phyloP scores from a whole-genome alignment of 2,329 filamentous ascomycete genomes.

The Cladosporium sp. region DNA sequence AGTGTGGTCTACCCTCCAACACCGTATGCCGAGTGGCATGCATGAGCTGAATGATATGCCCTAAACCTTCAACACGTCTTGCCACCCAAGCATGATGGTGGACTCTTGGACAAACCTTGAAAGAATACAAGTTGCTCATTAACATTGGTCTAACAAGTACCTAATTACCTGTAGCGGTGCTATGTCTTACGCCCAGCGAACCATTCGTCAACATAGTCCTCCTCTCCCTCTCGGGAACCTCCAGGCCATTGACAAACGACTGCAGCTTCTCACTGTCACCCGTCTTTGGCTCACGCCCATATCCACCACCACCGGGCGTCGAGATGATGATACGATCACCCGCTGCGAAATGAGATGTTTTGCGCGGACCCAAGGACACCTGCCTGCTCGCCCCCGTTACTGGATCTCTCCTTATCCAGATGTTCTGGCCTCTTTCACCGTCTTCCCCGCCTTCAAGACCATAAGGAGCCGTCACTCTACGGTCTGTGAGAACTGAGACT shows the following conservation, averaged over 20 bases:
- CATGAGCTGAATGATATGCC: too few species aligned
- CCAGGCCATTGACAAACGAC: conserved; percentile 1
- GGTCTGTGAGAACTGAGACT: conserved; percentile 30
- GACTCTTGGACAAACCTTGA: too few species aligned
- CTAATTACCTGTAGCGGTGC: conserved; percentile 3
- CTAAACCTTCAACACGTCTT: too few species aligned
- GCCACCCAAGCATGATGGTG: too few species aligned
- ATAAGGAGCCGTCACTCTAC: conserved; percentile 30
- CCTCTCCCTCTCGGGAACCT: not conserved
- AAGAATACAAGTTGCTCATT: too few species aligned
- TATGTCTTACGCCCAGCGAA: conserved; percentile 3
- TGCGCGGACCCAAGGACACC: conserved; percentile 23
- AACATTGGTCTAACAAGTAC: not conserved
- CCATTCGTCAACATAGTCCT: conserved; percentile 6
- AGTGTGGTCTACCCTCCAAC: too few species aligned
- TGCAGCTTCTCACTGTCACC: conserved; percentile 45
- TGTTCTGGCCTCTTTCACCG: conserved; percentile 29
- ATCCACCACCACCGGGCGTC: conserved; percentile 77
- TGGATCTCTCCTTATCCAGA: conserved; percentile 52
- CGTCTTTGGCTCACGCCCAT: conserved; percentile 59
- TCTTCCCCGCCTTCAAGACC: conserved; percentile 31
- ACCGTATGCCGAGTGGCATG: too few species aligned
- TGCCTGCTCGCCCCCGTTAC: conserved; percentile 39
- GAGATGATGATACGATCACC: conserved; percentile 36
- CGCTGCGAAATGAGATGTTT: conserved; percentile 18